Base-by-base conservation (phyloP, 2,329 filamentous ascomycete species). In the Venturia nashicola region DNA sequence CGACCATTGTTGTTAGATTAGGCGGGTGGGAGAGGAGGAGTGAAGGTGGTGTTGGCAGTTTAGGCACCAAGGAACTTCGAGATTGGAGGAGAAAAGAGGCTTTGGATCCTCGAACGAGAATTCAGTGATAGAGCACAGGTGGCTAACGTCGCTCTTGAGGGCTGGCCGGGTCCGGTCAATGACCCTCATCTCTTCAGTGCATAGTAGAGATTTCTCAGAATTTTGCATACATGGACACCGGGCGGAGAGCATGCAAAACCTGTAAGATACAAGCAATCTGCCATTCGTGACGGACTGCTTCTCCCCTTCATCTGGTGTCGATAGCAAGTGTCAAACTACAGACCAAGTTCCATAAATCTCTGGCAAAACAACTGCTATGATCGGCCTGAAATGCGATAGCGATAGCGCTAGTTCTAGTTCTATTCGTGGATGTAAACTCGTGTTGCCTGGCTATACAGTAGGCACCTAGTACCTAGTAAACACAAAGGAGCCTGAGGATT, bases 1-100 rank as follows among this genome's bases (percentile, higher is more conserved):
- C 85, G 16, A 84, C 82, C 60, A 72, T 87, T 27, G 84, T 87
- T 2, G 80, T 87, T 16, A 76, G 85, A 59, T 72, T 87, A 23
- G 85, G 85, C 6, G 85, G 85, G 0, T 87, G 85, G 85, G 85
- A 87, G 71, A 78, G 85, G 64, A 80, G 90, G 66, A 85, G 82
- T 60, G 92, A 97, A 73, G 94, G 94, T 4, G 94, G 94, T 0
- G 74, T 93, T 65, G 93, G 93, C 2, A 94, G 91, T 71, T 74
- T 97, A 73, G 90, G 91, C 2, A 97, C 93, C 5, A 96, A 91
- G 77, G 93, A 97, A 80, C 85, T 92, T 72, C 83, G 94, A 66
- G 91, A 96, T 69, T 92, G 87, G 76, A 85, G 91, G 74, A 86
- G 83, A 71, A 81, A 85, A 61, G 91, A 97, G 74, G 91, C 93